phyloP scores from a whole-genome alignment of 208 protist genomes.

The Leishmania guyanensis region DNA sequence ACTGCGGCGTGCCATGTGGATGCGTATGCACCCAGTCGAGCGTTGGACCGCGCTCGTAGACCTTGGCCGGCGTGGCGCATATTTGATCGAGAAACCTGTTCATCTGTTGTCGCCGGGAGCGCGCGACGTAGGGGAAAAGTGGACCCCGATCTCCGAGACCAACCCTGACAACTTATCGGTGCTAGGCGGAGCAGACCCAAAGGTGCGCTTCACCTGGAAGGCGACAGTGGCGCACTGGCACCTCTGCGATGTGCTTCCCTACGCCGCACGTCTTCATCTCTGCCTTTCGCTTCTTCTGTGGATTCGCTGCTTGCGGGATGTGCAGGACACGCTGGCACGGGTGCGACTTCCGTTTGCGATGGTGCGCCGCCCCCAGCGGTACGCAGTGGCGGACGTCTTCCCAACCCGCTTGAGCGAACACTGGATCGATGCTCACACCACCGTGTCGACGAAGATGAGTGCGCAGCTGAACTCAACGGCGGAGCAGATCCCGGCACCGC shows the following conservation, averaged over 20 bases:
- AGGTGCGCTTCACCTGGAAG: constrained; percentile 33
- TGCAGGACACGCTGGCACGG: constrained; percentile 74
- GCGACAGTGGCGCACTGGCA: constrained; percentile 25
- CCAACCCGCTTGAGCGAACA: constrained; percentile 63
- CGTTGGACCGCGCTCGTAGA: constrained; percentile 79
- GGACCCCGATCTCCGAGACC: background rate
- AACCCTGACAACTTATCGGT: constrained; percentile 1
- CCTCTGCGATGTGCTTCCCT: constrained; percentile 56
- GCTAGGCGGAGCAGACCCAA: constrained; percentile 19
- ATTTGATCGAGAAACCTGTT: constrained; percentile 43
- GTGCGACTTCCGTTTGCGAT: constrained; percentile 51
- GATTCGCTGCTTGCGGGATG: constrained; percentile 58
- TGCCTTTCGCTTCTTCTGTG: constrained; percentile 72
- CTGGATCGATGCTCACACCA: constrained; percentile 65
- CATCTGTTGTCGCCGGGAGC: background rate
- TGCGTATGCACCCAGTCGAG: constrained; percentile 66
- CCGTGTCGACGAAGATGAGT: constrained; percentile 51
- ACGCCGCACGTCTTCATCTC: constrained; percentile 59
- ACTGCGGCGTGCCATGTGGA: constrained; percentile 43
- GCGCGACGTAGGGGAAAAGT: background rate
- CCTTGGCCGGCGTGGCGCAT: constrained; percentile 50
- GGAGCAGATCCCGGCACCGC: constrained; percentile 78
- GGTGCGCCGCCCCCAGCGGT: constrained; percentile 37
- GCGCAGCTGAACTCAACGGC: constrained; percentile 52
- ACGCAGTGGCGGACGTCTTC: constrained; percentile 58